Base-by-base conservation (phyloP, 768 basidiomycete species). In the Lactarius vividus region DNA sequence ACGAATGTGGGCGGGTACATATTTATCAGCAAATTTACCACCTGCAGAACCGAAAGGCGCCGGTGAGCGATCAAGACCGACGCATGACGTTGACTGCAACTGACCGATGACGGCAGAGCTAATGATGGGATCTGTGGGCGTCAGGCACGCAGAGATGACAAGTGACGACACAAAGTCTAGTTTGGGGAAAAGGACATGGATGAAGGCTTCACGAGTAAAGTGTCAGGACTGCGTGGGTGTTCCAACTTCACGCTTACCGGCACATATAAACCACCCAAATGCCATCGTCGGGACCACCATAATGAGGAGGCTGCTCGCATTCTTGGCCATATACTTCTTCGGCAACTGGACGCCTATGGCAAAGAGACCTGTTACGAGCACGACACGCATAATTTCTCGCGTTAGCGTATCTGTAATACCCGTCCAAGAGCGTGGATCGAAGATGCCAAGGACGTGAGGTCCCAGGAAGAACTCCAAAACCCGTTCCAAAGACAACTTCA, bases 331-430 rank as follows among this genome's bases (percentile, higher is more conserved):
- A 79, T 98, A 98, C 1, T 86, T 84, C 62, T 85, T 80, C 0
- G 96, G 96, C 40, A 98, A 80, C 74, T 98, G 95, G 29, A 96
- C 92, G 2, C 96, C 96, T 35, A 98, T 93, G 8, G 96, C 92
- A 71, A 99, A 99, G 1, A 98, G 85, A 31, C 94, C 92, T 1
- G 91, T 88, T 3, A 89, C 95, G 56, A 99, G 89, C 59, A 97
- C 91, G 42, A 97, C 77, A 9, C 95, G 83, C 78, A 88, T 95
- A 20, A 96, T 78, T 75, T 96, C 95, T 26, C 93, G 82, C 1
- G 96, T 98, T 65, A 99, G 84, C 4, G 78, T 74, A 71, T 84
- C 81, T 44, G 77, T 77, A 49, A 79, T 72, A 15, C 26, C 40
- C 11, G 83, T 83, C 94, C 94, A 97, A 2, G 80, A 79, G 3